Percentiles rank a stretch among this genome's conserved stretches.
Conservation (phyloP, 2,329 filamentous ascomycete species). For the Apiospora phragmitis region DNA sequence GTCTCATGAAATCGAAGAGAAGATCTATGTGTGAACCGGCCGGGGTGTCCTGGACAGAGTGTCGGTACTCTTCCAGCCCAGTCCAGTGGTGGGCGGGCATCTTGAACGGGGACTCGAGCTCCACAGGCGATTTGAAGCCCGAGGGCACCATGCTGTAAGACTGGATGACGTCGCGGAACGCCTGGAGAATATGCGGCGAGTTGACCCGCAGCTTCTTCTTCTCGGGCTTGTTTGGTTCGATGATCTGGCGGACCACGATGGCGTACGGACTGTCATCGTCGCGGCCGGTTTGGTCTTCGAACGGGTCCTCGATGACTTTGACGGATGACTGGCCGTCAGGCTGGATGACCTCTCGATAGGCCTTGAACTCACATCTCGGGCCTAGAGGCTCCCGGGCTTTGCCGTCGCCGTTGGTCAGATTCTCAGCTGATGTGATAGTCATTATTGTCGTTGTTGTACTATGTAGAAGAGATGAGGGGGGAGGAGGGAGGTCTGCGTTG, state of each 20-base stretch:
- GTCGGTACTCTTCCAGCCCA: slow-evolving; percentile 25
- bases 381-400: slow-evolving; percentile 13
- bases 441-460: background rate
- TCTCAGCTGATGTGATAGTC: background rate
- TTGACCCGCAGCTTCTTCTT: slow-evolving; percentile 26
- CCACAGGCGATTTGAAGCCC: slow-evolving; percentile 26
- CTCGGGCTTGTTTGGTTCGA: slow-evolving; percentile 15
- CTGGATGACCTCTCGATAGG: slow-evolving; percentile 24
- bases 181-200: slow-evolving; percentile 28
- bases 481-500: background rate
- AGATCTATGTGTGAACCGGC: slow-evolving; percentile 25
- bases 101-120: slow-evolving; percentile 24
- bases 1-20: slow-evolving; percentile 31
- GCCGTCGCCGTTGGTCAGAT: background rate
- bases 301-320: slow-evolving; percentile 23
- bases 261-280: slow-evolving; percentile 26
- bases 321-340: slow-evolving; percentile 16
- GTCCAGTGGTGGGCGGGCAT: slow-evolving; percentile 32
- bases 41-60: slow-evolving; percentile 4
- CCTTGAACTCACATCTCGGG: slow-evolving; percentile 27
- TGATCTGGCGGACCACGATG: slow-evolving; percentile 25
- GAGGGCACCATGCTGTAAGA: slow-evolving; percentile 26
- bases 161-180: slow-evolving; percentile 26
- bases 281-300: slow-evolving; percentile 18
- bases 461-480: background rate